Evolutionary conservation across 768 basidiomycete genomes (phyloP).

Genomic region (Pisolithus tinctorius): DNA sequence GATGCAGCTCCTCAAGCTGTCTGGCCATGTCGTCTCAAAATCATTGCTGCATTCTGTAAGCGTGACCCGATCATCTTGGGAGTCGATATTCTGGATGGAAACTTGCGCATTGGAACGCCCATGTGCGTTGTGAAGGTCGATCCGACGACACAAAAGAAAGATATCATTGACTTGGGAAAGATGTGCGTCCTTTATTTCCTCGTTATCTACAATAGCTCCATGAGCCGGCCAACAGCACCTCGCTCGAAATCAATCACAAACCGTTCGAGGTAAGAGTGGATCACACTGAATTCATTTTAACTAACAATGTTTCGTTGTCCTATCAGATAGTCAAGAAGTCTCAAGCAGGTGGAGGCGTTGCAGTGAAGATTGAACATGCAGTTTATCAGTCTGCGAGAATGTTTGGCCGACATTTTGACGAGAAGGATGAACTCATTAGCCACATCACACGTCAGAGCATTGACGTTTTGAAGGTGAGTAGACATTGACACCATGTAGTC

Average conservation of each 20-base stretch:
- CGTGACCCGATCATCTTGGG: conserved; percentile 97
- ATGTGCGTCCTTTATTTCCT: conserved; percentile 51
- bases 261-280: conserved; percentile 54
- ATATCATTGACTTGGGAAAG: conserved; percentile 88
- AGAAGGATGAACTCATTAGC: conserved; percentile 90
- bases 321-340: conserved; percentile 81
- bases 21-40: conserved; percentile 94
- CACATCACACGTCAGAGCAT: conserved; percentile 90
- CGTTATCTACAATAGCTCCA: conserved; percentile 1
- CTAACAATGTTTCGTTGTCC: background rate
- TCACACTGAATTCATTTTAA: background rate
- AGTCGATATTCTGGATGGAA: conserved; percentile 92
- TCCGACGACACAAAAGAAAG: conserved; percentile 79
- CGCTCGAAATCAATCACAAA: conserved; percentile 97
- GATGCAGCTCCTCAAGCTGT: conserved; percentile 94
- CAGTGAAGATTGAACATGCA: conserved; percentile 97
- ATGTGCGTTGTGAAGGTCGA: conserved; percentile 93
- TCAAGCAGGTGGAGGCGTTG: conserved; percentile 93
- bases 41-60: conserved; percentile 90
- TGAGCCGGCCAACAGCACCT: conserved; percentile 51
- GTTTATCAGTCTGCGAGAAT: conserved; percentile 93
- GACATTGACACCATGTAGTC: background rate
- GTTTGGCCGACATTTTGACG: conserved; percentile 94
- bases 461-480: conserved; percentile 84
- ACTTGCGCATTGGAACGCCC: conserved; percentile 87